Conservation (phyloP, 345 rosid genomes). For the Sonneratia alba region DNA sequence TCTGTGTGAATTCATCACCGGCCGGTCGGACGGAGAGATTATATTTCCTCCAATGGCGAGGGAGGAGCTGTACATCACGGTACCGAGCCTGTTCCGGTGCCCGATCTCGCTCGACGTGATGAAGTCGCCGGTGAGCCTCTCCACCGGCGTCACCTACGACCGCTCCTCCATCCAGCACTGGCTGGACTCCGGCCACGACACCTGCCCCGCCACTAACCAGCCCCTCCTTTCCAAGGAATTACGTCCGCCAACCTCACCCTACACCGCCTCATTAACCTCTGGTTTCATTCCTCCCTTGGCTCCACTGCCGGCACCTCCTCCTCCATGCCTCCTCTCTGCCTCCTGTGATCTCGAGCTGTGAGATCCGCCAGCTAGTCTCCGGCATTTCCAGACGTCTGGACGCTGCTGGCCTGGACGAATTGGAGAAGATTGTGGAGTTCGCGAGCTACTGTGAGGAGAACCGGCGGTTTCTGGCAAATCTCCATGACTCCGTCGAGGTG, state of each 20-base stretch:
- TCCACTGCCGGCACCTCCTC: neutral
- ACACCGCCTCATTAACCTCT: constrained; percentile 39
- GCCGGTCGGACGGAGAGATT: neutral
- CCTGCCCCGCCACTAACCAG: constrained; percentile 52
- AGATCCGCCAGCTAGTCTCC: constrained; percentile 4
- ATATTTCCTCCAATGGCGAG: constrained; percentile 12
- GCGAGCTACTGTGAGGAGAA: constrained; percentile 23
- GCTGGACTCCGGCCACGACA: constrained; percentile 47
- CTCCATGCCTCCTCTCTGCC: neutral
- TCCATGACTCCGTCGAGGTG: constrained; percentile 23
- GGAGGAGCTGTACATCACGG: constrained; percentile 32
- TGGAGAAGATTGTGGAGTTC: constrained; percentile 17
- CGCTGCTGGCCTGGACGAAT: constrained; percentile 4
- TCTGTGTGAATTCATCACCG: neutral
- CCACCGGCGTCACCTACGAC: constrained; percentile 55
- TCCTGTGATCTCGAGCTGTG: neutral
- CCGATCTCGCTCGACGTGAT: constrained; percentile 49
- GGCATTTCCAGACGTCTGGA: neutral
- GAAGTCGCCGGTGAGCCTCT: constrained; percentile 50
- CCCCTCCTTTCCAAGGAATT: constrained; percentile 32
- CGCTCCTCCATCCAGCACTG: constrained; percentile 44
- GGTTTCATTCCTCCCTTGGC: constrained; percentile 17
- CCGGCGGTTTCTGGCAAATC: constrained; percentile 20
- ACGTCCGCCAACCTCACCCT: constrained; percentile 38
- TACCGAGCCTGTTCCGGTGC: constrained; percentile 43